Evolutionary conservation across 164 flowering plant genomes (phyloP).

Genomic region (Akebia trifoliata): DNA sequence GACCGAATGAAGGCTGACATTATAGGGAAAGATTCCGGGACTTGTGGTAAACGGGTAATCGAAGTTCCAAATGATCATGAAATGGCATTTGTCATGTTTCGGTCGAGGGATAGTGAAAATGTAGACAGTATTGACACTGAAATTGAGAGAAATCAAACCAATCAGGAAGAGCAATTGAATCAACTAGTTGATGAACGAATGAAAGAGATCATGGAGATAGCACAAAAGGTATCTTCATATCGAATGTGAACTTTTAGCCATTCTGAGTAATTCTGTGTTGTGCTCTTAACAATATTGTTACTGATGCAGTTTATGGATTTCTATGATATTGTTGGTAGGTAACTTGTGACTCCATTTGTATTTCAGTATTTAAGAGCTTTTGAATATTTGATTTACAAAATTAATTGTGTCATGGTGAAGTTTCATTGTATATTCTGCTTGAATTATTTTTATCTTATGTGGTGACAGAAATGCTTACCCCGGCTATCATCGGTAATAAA

Average conservation of each 20-base stretch:
- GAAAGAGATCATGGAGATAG: constrained; percentile 51
- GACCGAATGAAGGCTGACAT: constrained; percentile 52
- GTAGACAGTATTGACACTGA: constrained; percentile 19
- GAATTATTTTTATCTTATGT: no score
- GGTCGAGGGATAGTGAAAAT: constrained; percentile 30
- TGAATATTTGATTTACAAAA: no score
- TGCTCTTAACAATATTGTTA: no score
- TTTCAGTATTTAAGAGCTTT: no score
- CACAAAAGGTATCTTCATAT: constrained; percentile 43
- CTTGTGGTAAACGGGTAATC: constrained; percentile 51
- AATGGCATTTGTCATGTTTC: constrained; percentile 78
- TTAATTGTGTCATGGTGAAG: no score
- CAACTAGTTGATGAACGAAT: constrained; percentile 73
- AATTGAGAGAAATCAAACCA: constrained; percentile 38
- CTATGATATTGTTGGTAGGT: no score
- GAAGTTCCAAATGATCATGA: constrained; percentile 65
- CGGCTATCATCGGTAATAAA: no score
- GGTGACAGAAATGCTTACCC: no score
- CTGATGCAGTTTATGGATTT: no score
- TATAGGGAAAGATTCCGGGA: constrained; percentile 66
- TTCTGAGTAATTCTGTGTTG: not conserved
- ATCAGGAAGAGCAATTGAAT: constrained; percentile 64
- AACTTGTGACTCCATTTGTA: no score
- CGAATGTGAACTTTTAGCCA: not conserved
- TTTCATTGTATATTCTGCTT: no score